Evolutionary conservation across 805 yeast genomes (phyloP), one percentile per base, ranked within the genome.

Genomic region (Priceomyces castillae): DNA sequence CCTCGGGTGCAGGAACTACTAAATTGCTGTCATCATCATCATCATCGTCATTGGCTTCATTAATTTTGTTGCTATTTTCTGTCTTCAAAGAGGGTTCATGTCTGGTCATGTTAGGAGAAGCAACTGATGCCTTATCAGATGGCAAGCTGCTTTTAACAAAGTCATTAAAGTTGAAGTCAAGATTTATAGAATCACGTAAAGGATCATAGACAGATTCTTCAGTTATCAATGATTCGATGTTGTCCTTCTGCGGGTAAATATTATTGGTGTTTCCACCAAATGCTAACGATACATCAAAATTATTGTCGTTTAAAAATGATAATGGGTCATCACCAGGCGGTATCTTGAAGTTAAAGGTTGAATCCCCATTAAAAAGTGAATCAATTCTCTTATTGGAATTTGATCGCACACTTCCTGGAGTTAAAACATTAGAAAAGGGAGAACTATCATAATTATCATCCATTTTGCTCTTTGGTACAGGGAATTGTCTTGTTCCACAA

Each of bases 401-500:
- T 22, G 28, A 18, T n/a, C 14, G 35, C 19, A 37, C 42, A 16
- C 26, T 41, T 28, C 37, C 46, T 23, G 60, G 59, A 4, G 62
- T 53, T 4, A 52, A 49, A 34, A 52, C 39, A 35, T 46, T 50
- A 16, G 59, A 48, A 38, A 54, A 56, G 25, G 64, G 63, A 7
- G 61, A 54, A 30, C 38, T 45, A 18, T 43, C 48, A 25, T 41
- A 46, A 15, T 16, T 25, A 12, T 30, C 41, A 25, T 14, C 44
- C 15, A 62, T 50, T 40, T 59, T 56, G 42, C 47, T 62, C 46
- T 68, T 66, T 2, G 96, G 95, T 3, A 82, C 59, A 3, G 94
- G 96, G 49, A 77, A 65, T 12, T 74, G 74, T 53, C 73, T 81
- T 5, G 83, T 82, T 14, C 97, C 97, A 64, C 97, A 90, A 1